These are phyloP conservation scores for Euphorbia celastroides DNA, from an alignment of 441 rosid genomes.

Conservation along the genomic window DNA sequence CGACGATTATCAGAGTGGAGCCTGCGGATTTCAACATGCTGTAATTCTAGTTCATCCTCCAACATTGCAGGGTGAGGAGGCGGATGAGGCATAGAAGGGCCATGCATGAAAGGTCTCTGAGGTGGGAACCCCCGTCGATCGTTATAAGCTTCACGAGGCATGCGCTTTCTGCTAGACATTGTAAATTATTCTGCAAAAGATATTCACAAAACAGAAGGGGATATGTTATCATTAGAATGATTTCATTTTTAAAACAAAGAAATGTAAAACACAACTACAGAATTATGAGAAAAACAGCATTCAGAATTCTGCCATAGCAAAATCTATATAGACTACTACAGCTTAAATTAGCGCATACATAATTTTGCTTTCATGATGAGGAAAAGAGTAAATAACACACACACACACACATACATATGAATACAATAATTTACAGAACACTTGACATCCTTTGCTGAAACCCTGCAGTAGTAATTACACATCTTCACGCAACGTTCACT, in stretches of 20 bases:
- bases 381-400: background rate
- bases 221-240: background rate
- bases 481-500: background rate
- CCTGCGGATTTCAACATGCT: constrained; percentile 70
- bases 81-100: constrained; percentile 52
- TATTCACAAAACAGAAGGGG: background rate
- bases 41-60: constrained; percentile 89
- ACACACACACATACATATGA: background rate
- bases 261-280: background rate
- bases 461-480: background rate
- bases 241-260: background rate
- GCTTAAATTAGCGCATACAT: background rate
- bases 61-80: constrained; percentile 71
- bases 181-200: constrained; percentile 4
- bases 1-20: constrained; percentile 71
- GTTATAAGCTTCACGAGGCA: constrained; percentile 53
- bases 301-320: background rate
- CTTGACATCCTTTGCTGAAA: background rate
- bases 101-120: constrained; percentile 60
- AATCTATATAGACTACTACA: background rate
- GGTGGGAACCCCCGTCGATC: constrained; percentile 61
- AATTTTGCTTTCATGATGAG: background rate
- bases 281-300: background rate
- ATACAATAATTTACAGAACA: background rate
- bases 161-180: constrained; percentile 87